Base-by-base conservation (phyloP, 2,329 filamentous ascomycete genomes). In the Pseudogymnoascus sp. region DNA sequence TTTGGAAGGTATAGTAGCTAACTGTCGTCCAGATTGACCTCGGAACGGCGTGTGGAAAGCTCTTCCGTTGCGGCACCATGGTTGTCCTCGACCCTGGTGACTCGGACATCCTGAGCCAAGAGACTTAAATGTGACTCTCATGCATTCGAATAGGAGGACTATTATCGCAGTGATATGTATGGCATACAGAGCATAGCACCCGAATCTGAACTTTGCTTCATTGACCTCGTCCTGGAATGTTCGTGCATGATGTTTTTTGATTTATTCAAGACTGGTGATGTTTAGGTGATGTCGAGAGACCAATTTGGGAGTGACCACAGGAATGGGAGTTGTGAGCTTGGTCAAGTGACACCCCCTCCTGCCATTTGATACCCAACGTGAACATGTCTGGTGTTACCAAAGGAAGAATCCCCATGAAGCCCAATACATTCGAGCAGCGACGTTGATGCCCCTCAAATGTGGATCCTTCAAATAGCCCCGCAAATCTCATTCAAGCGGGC, bases 61-160 rank as follows among this genome's bases (percentile, higher is more conserved):
- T 99, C 77, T 99, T 96, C 89, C 87, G 92, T 73, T 96, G 91
- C 88, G 93, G 91, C 72, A 96, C 93, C 81, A 96, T 99, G 90
- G 89, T 93, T 73, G 89, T 98, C 77, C 83, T 98, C 72, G 95
- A 99, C 81, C 92, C 93, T 78, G 95, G 93, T 87, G 90, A 98
- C 87, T 96, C 91, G 72, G 95, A 99, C 81, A 99, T 99, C 80
- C 86, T 99, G 74, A 88, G 83, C 81, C 87, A 91, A 79, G 86
- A 87, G 78, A 78, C 82, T 76, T 56, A 56, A 19, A 33, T 33
- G n/a, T 12, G n/a, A 28, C 46, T 33, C 46, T 16, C 26, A 2
- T n/a, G 24, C 8, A 56, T 56, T 19, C 33, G n/a, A 56, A 56
- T 19, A 8, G n/a, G 46, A 33, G 14, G 8, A 56, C 8, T 16